A percentile compares a stretch with the other conserved stretches of the same genome.
Conservation (phyloP, 2,329 filamentous ascomycete species). For the Neonectria coccinea region DNA sequence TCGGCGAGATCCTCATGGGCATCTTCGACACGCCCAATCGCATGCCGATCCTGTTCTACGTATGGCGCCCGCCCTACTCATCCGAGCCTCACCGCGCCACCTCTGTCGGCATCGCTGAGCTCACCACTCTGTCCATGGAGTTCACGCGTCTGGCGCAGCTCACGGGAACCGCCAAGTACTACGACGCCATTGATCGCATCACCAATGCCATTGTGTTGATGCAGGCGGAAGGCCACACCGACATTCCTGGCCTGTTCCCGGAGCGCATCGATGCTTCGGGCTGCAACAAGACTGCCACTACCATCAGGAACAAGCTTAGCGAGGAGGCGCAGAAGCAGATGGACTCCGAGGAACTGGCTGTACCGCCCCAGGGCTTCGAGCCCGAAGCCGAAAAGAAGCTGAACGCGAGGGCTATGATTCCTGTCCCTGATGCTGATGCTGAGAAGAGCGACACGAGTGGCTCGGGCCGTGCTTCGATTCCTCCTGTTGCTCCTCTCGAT, state of each 20-base stretch:
- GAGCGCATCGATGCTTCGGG: conserved; percentile 82
- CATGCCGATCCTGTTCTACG: conserved; percentile 87
- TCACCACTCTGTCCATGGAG: conserved; percentile 86
- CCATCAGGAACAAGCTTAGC: conserved; percentile 47
- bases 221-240: conserved; percentile 73
- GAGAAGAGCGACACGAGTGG: background rate
- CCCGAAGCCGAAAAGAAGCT: conserved; percentile 16
- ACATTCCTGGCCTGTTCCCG: conserved; percentile 84
- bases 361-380: conserved; percentile 46
- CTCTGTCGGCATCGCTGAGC: conserved; percentile 72
- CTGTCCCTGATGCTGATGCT: background rate
- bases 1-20: conserved; percentile 83
- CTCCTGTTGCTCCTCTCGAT: background rate
- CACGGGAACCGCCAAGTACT: conserved; percentile 84
- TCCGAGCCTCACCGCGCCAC: conserved; percentile 73
- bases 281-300: conserved; percentile 70
- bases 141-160: conserved; percentile 91
- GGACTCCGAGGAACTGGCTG: conserved; percentile 47
- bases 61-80: conserved; percentile 76
- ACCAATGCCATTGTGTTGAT: conserved; percentile 82
- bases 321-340: conserved; percentile 51
- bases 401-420: background rate
- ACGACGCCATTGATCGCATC: conserved; percentile 88
- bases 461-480: conserved; percentile 9
- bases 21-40: conserved; percentile 93